Conservation (phyloP, 2,329 filamentous ascomycete genomes). For the Penicillium verrucosum region DNA sequence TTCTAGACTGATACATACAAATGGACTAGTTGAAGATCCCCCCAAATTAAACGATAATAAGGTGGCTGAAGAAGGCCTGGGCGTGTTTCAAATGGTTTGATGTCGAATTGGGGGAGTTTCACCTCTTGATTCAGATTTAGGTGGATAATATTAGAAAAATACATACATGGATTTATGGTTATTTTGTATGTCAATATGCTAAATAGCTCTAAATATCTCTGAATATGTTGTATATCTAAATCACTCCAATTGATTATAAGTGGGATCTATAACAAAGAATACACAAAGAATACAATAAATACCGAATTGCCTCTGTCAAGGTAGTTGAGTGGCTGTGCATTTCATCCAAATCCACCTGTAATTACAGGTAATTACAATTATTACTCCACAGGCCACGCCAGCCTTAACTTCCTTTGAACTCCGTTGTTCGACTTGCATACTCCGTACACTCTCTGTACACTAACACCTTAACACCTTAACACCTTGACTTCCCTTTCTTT, state of each 20-base stretch:
- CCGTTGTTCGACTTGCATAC: constrained; percentile 8
- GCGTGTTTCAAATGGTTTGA: not conserved
- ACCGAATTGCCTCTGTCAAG: not conserved
- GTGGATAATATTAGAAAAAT: not conserved
- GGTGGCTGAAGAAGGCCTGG: not conserved
- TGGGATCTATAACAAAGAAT: too few relatives aligned
- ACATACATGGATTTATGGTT: not conserved
- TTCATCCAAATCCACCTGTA: not conserved
- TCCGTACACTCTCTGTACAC: constrained; percentile 2
- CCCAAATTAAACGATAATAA: not conserved
- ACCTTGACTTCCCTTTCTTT: not conserved
- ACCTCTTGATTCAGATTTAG: not conserved
- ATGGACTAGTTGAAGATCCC: not conserved
- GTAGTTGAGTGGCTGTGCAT: not conserved
- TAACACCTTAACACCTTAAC: too few relatives aligned
- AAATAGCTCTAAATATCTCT: too few relatives aligned
- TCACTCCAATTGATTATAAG: too few relatives aligned
- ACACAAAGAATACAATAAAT: not conserved
- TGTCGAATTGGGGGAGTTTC: not conserved
- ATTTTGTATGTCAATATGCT: too few relatives aligned
- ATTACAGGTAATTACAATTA: not conserved
- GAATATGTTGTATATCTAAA: too few relatives aligned
- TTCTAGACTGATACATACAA: constrained; percentile 50
- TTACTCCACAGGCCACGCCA: constrained; percentile 17
- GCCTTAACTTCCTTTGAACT: constrained; percentile 7